Percentiles rank a stretch among this genome's conserved stretches.
These are phyloP conservation scores for Microcera coccophila DNA, from an alignment of 2,329 filamentous ascomycete species.

Conservation along the genomic window DNA sequence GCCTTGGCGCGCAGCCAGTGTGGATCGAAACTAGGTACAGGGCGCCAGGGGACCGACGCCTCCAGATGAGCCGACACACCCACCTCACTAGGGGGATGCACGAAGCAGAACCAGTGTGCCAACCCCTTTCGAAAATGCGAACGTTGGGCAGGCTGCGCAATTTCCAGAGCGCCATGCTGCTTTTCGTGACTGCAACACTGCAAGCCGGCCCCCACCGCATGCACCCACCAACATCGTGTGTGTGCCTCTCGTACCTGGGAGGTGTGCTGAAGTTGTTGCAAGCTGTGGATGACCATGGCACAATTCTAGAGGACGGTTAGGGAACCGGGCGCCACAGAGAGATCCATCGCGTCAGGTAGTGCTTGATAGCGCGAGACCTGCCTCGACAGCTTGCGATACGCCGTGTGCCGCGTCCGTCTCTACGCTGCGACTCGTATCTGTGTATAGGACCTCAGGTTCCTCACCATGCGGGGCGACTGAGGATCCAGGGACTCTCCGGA, in stretches of 20 bases:
- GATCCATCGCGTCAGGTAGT: not conserved
- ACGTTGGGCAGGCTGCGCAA: conserved; percentile 11
- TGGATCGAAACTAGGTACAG: not conserved
- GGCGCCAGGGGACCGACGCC: not conserved
- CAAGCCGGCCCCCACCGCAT: not conserved
- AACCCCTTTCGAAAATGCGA: conserved; percentile 4
- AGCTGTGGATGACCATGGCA: not conserved
- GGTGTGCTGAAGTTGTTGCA: not conserved
- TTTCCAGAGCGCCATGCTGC: conserved; percentile 18
- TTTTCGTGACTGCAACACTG: not conserved
- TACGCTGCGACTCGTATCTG: conserved; percentile 11
- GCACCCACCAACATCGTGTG: too few species aligned
- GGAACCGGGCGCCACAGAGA: not conserved
- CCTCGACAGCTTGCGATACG: conserved; percentile 8
- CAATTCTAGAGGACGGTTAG: not conserved
- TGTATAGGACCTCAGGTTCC: conserved; percentile 13
- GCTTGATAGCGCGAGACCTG: conserved; percentile 16
- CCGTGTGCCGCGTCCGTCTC: conserved; percentile 1
- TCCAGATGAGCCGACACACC: not conserved
- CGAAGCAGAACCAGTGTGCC: not conserved
- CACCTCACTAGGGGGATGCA: not conserved
- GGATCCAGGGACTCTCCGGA: conserved; percentile 1
- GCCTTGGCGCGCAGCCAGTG: conserved; percentile 18
- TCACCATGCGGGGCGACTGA: conserved; percentile 10
- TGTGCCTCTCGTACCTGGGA: too few species aligned